Conservation (phyloP, 2,329 filamentous ascomycete species). For the Zasmidium cellare region DNA sequence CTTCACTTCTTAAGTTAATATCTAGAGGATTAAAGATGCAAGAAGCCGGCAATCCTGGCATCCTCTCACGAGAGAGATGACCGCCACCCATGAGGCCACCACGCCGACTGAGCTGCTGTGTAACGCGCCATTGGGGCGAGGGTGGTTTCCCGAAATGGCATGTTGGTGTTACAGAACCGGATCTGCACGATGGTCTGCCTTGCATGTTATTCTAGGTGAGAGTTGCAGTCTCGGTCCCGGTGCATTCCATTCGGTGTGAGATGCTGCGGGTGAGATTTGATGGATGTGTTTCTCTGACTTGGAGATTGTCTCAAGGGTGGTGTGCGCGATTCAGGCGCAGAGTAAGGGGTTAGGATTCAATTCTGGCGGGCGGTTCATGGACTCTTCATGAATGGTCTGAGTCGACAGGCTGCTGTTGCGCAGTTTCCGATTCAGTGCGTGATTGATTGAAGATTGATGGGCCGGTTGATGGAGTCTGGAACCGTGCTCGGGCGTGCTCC, state of each 20-base stretch:
- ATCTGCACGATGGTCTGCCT: neutral
- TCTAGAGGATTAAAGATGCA: neutral
- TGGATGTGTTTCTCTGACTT: neutral
- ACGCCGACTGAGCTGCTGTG: neutral
- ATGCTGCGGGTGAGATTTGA: neutral
- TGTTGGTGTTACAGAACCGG: neutral
- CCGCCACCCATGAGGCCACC: neutral
- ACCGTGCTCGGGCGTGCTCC: no score
- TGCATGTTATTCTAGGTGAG: neutral
- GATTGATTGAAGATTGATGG: neutral
- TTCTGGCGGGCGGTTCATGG: no score
- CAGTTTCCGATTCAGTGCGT: neutral
- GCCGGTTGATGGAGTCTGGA: neutral
- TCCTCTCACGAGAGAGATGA: neutral
- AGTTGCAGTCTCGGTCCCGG: neutral
- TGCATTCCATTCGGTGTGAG: neutral
- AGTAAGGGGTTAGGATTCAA: neutral
- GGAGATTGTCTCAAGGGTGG: neutral
- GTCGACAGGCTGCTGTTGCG: neutral
- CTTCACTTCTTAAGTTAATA: neutral
- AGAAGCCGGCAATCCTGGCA: neutral
- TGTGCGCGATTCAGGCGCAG: neutral
- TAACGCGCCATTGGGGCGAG: neutral
- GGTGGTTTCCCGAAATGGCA: neutral
- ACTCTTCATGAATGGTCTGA: no score